Base-by-base conservation (phyloP, 73 alveolate species). In the Stentor roeselii region DNA sequence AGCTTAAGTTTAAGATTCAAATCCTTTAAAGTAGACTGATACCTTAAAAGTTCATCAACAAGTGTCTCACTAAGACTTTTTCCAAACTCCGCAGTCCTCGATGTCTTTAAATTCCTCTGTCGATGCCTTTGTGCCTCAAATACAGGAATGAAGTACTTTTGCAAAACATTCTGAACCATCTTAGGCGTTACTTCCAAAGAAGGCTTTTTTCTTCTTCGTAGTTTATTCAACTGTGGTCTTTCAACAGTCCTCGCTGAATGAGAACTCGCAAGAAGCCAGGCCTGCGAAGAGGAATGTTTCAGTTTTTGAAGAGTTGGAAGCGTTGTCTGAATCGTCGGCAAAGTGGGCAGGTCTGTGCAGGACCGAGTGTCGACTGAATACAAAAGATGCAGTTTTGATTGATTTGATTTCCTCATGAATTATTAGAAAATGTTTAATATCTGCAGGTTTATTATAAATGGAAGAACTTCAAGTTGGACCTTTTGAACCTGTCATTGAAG, bases 401-500 rank as follows among this genome's bases (percentile, higher is more conserved):
- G n/a, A n/a, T n/a, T n/a, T n/a, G n/a, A n/a, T n/a, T n/a, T n/a
- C n/a, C n/a, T n/a, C n/a, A n/a, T n/a, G n/a, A n/a, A n/a, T n/a
- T n/a, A n/a, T n/a, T n/a, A n/a, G n/a, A n/a, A n/a, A n/a, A n/a
- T n/a, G n/a, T n/a, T n/a, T n/a, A n/a, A n/a, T n/a, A n/a, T n/a
- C n/a, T n/a, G n/a, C n/a, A n/a, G n/a, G n/a, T n/a, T n/a, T n/a
- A n/a, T n/a, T n/a, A 50, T 67, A 30, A 67, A 67, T 67, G 80
- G 80, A 67, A 67, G 80, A 67, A 21, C 37, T 67, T 21, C 80
- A 67, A 67, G 37, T 67, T 1, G 80, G 80, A 2, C 80, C 80
- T 32, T 67, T 67, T 2, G 80, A 67, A 40, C 37, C 80, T 34
- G 37, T 67, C 42, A 67, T 34, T 34, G 80, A 67, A 67, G 41